A percentile compares a stretch with the other conserved stretches of the same genome.
These are phyloP conservation scores for Colletotrichum graminicola DNA, from an alignment of 2,329 filamentous ascomycete genomes.

Conservation along the genomic window DNA sequence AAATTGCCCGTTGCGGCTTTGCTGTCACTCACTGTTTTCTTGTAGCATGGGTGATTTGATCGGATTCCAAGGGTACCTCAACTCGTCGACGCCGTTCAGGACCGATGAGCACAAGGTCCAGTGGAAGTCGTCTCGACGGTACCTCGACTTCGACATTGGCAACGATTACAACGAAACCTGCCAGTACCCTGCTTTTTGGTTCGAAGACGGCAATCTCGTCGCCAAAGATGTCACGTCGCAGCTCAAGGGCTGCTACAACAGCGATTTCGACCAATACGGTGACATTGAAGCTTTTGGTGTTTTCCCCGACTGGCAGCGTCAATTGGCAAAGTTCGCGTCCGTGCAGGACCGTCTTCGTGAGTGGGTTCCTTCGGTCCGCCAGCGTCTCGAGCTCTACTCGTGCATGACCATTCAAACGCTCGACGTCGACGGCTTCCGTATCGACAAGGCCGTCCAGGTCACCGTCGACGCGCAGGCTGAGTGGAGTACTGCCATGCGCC, in stretches of 20 bases:
- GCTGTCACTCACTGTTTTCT: slow-evolving; percentile 24
- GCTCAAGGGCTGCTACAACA: slow-evolving; percentile 69
- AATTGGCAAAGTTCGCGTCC: slow-evolving; percentile 74
- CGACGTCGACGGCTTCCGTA: slow-evolving; percentile 76
- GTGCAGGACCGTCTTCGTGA: slow-evolving; percentile 76
- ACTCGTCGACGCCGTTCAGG: slow-evolving; percentile 67
- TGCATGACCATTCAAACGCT: slow-evolving; percentile 72
- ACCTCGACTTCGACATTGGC: slow-evolving; percentile 68
- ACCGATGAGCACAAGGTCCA: slow-evolving; percentile 67
- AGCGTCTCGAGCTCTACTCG: slow-evolving; percentile 70
- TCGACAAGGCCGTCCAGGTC: slow-evolving; percentile 75
- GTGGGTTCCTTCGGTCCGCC: slow-evolving; percentile 69
- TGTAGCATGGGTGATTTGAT: slow-evolving; percentile 73
- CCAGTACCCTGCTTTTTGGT: slow-evolving; percentile 72
- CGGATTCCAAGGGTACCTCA: slow-evolving; percentile 71
- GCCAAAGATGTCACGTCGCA: slow-evolving; percentile 58
- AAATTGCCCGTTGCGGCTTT: background rate
- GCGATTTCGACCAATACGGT: slow-evolving; percentile 74
- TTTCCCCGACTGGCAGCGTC: slow-evolving; percentile 72
- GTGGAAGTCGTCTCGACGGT: slow-evolving; percentile 67
- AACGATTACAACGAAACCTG: slow-evolving; percentile 67
- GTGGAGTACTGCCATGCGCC: slow-evolving; percentile 67
- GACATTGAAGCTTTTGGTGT: slow-evolving; percentile 74
- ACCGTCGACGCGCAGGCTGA: slow-evolving; percentile 72
- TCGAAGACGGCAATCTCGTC: slow-evolving; percentile 66